Base-by-base conservation (phyloP, 2,329 filamentous ascomycete species). In the Paraphaeosphaeria sporulosa region DNA sequence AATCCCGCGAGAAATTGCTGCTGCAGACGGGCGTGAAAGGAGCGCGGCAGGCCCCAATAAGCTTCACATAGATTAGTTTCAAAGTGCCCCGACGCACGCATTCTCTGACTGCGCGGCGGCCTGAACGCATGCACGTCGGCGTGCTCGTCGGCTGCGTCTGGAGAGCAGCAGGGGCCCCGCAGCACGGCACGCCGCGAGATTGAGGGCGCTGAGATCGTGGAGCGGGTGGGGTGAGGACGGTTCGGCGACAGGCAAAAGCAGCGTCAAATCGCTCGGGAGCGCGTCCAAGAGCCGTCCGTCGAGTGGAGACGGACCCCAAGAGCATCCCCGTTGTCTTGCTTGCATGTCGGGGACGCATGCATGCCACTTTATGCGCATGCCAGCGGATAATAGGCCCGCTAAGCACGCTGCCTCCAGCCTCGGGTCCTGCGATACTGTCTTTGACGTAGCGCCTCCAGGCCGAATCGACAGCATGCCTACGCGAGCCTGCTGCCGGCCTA, bases 11-110 rank as follows among this genome's bases (percentile, higher is more conserved):
- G 60, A 61, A 12, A 67, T 68, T 70, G 71, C 65, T 67, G 68
- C 65, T 68, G 68, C 73, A 70, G 71, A 71, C 71, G 70, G 68
- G 67, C 64, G 64, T 62, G 68, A 61, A 65, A 59, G 57, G 63
- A 58, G 49, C 55, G 52, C 60, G 60, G 59, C 36, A 46, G 61
- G 65, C 61, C 46, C 74, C 73, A 76, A 76, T 77, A 65, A 69
- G 71, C 69, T 69, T 64, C 64, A 66, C 58, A 68, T 69, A 66
- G 66, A 73, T 73, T 71, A 69, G 71, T 73, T 75, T 68, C 68
- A 76, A 71, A 71, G 66, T 61, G 61, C 55, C n/a, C 67, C 60
- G 66, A 72, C 59, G 71, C 67, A 71, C 66, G 10, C 30, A 38
- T 63, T 67, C 65, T 62, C 64, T 60, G 71, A 73, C 71, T 70